phyloP scores from a whole-genome alignment of 441 rosid species.

The Flueggea neowawraea region DNA sequence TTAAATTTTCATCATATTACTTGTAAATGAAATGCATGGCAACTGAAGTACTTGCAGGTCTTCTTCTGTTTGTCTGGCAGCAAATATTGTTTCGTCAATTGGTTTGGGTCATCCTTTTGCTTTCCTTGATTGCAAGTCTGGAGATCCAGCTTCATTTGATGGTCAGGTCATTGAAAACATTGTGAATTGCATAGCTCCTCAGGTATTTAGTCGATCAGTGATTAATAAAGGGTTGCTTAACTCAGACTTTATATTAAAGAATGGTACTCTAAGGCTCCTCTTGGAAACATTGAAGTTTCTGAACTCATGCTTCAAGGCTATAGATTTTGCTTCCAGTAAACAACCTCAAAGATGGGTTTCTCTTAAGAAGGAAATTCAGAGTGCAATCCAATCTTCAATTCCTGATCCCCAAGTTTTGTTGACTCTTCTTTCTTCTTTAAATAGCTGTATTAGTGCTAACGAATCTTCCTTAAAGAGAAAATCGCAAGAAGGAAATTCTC shows the following conservation, averaged over 20 bases:
- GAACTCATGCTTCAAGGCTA: slow-evolving; percentile 52
- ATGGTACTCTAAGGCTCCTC: slow-evolving; percentile 84
- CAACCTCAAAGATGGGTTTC: slow-evolving; percentile 38
- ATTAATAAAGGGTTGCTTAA: slow-evolving; percentile 91
- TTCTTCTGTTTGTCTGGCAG: slow-evolving; percentile 78
- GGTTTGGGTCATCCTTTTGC: slow-evolving; percentile 45
- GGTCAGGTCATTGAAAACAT: slow-evolving; percentile 52
- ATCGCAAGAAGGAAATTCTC: slow-evolving; percentile 31
- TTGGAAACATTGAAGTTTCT: slow-evolving; percentile 69
- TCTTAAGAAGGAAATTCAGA: slow-evolving; percentile 58
- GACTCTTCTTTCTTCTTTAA: slow-evolving; percentile 53
- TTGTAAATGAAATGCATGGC: slow-evolving; percentile 23
- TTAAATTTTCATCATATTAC: slow-evolving; percentile 9
- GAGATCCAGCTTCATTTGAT: slow-evolving; percentile 38
- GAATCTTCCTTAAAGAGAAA: slow-evolving; percentile 48
- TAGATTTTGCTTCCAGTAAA: slow-evolving; percentile 29
- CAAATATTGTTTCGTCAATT: slow-evolving; percentile 64
- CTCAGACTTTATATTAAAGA: slow-evolving; percentile 73
- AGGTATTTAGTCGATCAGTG: slow-evolving; percentile 65
- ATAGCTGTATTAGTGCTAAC: slow-evolving; percentile 25
- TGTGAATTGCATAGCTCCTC: slow-evolving; percentile 70
- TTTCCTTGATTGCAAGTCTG: slow-evolving; percentile 47
- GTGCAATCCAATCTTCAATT: slow-evolving; percentile 62
- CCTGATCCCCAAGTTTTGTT: slow-evolving; percentile 88
- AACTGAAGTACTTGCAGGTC: slow-evolving; percentile 75